Evolutionary conservation across 352 stramenopile genomes (phyloP).

Genomic region (Albugo candida): DNA sequence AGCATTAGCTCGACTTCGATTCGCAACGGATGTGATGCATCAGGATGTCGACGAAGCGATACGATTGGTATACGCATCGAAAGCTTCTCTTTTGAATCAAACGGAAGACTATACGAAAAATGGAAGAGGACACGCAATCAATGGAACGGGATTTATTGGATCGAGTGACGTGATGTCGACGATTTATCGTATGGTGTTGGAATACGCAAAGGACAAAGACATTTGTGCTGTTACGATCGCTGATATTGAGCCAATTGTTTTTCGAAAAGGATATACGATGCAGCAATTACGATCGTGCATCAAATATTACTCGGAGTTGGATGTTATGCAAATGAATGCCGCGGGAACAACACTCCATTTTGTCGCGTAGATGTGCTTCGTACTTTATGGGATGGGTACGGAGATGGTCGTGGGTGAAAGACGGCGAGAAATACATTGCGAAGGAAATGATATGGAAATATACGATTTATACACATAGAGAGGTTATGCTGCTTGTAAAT

Average conservation of each 20-base stretch:
- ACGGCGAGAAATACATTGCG: too few species aligned
- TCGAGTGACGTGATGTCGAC: constrained; percentile 84
- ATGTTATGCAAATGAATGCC: constrained; percentile 61
- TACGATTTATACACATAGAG: too few species aligned
- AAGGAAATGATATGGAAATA: too few species aligned
- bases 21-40: constrained; percentile 86
- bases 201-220: constrained; percentile 76
- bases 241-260: constrained; percentile 85
- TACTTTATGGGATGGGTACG: too few species aligned
- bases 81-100: constrained; percentile 85
- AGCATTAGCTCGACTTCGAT: constrained; percentile 91
- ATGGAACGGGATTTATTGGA: constrained; percentile 9
- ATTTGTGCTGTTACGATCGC: constrained; percentile 62
- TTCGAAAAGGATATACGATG: constrained; percentile 92
- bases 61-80: constrained; percentile 93
- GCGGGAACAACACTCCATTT: constrained; percentile 66
- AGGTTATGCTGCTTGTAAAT: too few species aligned
- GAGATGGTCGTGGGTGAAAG: too few species aligned
- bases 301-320: constrained; percentile 85
- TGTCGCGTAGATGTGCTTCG: constrained; percentile 11
- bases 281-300: constrained; percentile 90
- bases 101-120: constrained; percentile 34
- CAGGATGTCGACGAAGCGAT: constrained; percentile 97
- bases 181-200: constrained; percentile 90
- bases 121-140: not conserved